Evolutionary conservation across 345 rosid species (phyloP).

Genomic region (Populus nigra): DNA sequence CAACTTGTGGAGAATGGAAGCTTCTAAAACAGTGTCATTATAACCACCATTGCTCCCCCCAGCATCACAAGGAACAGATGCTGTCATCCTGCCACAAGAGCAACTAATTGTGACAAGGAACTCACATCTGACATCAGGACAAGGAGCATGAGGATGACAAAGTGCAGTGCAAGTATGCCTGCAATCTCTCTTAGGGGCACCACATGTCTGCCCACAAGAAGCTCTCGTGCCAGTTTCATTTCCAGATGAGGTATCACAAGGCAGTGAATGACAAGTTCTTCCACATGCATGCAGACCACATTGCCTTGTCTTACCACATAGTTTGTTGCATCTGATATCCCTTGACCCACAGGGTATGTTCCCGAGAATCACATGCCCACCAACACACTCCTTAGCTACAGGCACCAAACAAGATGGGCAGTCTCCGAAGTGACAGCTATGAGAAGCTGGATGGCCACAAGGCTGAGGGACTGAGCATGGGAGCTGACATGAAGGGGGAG

Average conservation of each 20-base stretch:
- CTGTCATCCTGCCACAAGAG: conserved; percentile 76
- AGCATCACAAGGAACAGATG: conserved; percentile 82
- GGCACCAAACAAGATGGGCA: conserved; percentile 96
- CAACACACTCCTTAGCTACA: conserved; percentile 83
- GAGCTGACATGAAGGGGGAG: conserved; percentile 82
- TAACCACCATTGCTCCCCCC: conserved; percentile 53
- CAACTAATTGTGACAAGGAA: conserved; percentile 65
- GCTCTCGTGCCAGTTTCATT: conserved; percentile 44
- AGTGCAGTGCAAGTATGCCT: conserved; percentile 73
- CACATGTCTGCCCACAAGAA: conserved; percentile 91
- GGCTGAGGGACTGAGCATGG: conserved; percentile 73
- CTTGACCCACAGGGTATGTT: conserved; percentile 95
- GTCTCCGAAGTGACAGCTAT: conserved; percentile 94
- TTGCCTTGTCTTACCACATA: conserved; percentile 87
- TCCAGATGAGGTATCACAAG: conserved; percentile 54
- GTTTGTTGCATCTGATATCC: conserved; percentile 86
- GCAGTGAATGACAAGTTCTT: conserved; percentile 70
- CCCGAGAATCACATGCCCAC: conserved; percentile 91
- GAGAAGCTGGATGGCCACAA: conserved; percentile 89
- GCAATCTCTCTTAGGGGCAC: conserved; percentile 93
- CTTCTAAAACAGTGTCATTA: conserved; percentile 51
- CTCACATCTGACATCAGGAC: conserved; percentile 89
- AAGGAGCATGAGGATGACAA: conserved; percentile 80
- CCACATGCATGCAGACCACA: conserved; percentile 97
- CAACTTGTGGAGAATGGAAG: conserved; percentile 63